phyloP scores from a whole-genome alignment of 164 flowering plant genomes.

The Magnolia changhungtana region DNA sequence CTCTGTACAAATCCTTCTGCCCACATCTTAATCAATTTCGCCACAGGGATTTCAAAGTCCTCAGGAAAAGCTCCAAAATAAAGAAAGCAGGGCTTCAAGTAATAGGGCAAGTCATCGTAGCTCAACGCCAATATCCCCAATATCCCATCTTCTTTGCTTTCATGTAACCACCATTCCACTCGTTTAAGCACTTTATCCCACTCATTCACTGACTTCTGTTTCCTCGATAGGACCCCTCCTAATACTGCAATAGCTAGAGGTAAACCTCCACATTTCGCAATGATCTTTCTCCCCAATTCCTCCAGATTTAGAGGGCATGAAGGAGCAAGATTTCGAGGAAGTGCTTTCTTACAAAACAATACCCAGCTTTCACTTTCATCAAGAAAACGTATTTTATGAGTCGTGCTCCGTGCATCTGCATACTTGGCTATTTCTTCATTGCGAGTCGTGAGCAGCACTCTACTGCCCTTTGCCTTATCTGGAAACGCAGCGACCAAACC shows the following conservation, averaged over 20 bases:
- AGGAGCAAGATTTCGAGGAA: no score
- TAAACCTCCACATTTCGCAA: no score
- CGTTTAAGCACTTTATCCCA: no score
- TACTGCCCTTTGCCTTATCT: neutral
- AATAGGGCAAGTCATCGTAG: neutral
- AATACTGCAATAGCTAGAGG: no score
- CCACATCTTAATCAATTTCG: neutral
- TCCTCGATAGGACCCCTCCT: no score
- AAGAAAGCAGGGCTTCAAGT: neutral
- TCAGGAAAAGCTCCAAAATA: neutral
- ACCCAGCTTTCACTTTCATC: neutral
- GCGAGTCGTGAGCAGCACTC: neutral
- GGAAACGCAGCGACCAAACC: neutral
- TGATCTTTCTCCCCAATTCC: no score
- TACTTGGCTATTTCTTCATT: neutral
- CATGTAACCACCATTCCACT: no score
- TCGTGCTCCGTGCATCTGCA: neutral
- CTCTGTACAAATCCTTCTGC: neutral
- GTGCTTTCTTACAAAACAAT: neutral
- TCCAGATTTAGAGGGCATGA: no score
- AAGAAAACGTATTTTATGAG: neutral
- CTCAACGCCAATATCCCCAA: neutral
- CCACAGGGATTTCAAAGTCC: neutral
- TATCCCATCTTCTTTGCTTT: no score
- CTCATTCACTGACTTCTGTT: no score